Percentiles rank a stretch among this genome's conserved stretches.
These are phyloP conservation scores for Orobanche coerulescens DNA, from an alignment of 257 asterid species.

Conservation along the genomic window DNA sequence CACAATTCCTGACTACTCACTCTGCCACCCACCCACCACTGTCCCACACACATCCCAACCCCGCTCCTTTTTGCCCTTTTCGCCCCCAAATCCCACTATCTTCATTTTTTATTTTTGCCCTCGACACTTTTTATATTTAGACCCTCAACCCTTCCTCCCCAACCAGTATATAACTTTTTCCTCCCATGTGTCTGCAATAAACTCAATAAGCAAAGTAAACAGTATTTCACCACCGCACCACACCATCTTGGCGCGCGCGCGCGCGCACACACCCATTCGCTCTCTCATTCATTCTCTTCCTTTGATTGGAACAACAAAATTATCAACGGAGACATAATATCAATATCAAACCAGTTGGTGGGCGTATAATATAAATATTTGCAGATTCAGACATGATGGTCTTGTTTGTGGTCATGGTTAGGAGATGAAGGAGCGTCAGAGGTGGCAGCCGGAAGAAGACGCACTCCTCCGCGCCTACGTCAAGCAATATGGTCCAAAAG, in stretches of 20 bases:
- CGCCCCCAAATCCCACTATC: too few species aligned
- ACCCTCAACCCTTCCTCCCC: neutral
- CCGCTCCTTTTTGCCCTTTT: neutral
- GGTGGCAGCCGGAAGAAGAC: conserved; percentile 90
- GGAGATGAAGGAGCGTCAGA: conserved; percentile 75
- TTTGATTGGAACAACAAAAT: neutral
- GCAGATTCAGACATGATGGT: neutral
- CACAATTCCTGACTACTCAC: conserved; percentile 40
- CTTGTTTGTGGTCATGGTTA: neutral
- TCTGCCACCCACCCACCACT: conserved; percentile 21
- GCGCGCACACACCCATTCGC: too few species aligned
- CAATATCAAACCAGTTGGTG: neutral
- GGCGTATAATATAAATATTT: neutral
- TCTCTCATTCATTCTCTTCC: neutral
- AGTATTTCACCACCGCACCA: conserved; percentile 5
- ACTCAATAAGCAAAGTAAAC: conserved; percentile 14
- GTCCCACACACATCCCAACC: neutral
- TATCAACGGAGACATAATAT: too few species aligned
- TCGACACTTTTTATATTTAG: neutral
- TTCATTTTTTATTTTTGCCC: neutral
- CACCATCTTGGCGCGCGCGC: too few species aligned
- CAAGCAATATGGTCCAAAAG: conserved; percentile 71
- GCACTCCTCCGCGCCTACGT: conserved; percentile 73
- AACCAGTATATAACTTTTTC: conserved; percentile 21
- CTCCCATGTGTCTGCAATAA: neutral